Conservation (phyloP, 148 eudicot genomes). For the Nyssa sinensis region DNA sequence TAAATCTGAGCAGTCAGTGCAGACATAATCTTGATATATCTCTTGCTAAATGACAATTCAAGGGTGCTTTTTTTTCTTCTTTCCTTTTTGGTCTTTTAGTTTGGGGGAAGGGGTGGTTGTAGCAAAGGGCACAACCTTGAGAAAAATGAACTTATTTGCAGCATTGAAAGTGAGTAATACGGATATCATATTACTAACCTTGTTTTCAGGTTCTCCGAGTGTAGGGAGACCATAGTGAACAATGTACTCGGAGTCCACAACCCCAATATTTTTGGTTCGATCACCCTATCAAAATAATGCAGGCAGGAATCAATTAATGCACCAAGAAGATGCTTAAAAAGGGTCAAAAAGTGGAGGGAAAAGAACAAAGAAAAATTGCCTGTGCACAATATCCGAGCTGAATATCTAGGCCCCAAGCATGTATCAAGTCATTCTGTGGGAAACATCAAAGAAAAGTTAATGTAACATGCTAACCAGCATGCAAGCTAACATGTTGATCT, state of each 20-base stretch:
- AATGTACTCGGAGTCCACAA: conserved; percentile 87
- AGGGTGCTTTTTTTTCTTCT: background rate
- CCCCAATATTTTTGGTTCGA: conserved; percentile 71
- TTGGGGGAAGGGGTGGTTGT: background rate
- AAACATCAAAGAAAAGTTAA: background rate
- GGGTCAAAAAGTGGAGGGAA: background rate
- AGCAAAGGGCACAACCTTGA: background rate
- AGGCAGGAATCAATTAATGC: background rate
- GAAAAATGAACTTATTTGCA: background rate
- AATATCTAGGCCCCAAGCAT: conserved; percentile 96
- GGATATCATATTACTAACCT: conserved; percentile 30
- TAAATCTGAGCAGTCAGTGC: background rate
- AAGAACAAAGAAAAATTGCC: conserved; percentile 37
- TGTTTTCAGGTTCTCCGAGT: conserved; percentile 56
- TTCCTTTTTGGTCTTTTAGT: background rate
- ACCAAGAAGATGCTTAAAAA: background rate
- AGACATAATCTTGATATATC: background rate
- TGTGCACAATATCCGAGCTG: conserved; percentile 92
- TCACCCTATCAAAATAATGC: conserved; percentile 53
- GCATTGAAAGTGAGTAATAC: background rate
- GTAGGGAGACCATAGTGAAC: conserved; percentile 86
- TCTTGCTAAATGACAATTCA: background rate
- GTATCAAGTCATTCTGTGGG: conserved; percentile 84
- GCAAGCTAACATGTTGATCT: background rate
- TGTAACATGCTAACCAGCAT: background rate